These are phyloP conservation scores for Rheum nobile DNA, from an alignment of 148 eudicot genomes.

Conservation along the genomic window DNA sequence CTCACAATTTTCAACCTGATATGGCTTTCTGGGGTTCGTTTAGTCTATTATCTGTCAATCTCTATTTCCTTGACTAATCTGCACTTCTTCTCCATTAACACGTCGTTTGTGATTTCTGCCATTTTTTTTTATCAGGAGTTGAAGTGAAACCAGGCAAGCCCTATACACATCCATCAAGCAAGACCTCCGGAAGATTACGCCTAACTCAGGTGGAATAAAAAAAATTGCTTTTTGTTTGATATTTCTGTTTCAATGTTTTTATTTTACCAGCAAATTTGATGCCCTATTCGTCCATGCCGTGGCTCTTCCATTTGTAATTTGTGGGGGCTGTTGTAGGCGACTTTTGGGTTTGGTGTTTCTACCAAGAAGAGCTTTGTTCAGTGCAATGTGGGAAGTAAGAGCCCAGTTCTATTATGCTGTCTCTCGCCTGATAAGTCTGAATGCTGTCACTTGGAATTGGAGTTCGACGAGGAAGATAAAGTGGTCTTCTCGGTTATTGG, in stretches of 20 bases:
- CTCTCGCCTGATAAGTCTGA: constrained; percentile 62
- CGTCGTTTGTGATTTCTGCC: neutral
- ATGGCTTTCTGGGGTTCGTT: constrained; percentile 36
- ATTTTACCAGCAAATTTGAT: neutral
- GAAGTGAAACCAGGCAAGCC: constrained; percentile 73
- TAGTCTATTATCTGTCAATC: neutral
- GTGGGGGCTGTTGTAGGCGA: constrained; percentile 35
- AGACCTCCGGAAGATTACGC: constrained; percentile 38
- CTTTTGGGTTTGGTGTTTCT: constrained; percentile 57
- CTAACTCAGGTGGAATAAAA: constrained; percentile 52
- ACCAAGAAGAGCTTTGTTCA: constrained; percentile 48
- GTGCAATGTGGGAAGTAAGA: constrained; percentile 71
- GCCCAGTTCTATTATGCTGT: constrained; percentile 75
- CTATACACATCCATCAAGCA: constrained; percentile 29
- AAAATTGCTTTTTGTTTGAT: neutral
- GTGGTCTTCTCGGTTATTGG: constrained; percentile 81
- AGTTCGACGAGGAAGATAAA: constrained; percentile 72
- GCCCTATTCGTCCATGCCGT: neutral
- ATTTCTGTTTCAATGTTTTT: neutral
- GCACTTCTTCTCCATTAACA: neutral
- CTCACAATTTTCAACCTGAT: neutral
- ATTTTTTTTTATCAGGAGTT: constrained; percentile 30
- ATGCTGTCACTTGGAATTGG: constrained; percentile 72
- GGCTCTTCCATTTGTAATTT: neutral
- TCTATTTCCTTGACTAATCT: neutral